phyloP scores from a whole-genome alignment of 768 basidiomycete genomes.

The Russula olivacea region DNA sequence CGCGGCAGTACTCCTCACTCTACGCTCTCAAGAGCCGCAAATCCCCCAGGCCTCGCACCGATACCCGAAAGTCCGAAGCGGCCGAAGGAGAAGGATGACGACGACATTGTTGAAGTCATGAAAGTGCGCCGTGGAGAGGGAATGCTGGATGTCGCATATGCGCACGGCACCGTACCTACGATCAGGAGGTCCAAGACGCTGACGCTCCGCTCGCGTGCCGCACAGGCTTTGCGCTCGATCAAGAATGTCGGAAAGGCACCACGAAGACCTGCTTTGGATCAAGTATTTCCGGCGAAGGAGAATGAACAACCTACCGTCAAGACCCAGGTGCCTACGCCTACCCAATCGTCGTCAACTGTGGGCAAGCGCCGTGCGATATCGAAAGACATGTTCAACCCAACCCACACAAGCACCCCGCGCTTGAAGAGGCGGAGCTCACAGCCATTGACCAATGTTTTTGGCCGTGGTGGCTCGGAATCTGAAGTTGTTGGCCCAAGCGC shows the following conservation, averaged over 20 bases:
- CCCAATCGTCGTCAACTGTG: neutral
- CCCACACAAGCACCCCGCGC: conserved; percentile 26
- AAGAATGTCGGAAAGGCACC: conserved; percentile 31
- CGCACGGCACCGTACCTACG: conserved; percentile 16
- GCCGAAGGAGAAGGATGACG: conserved; percentile 26
- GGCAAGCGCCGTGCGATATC: conserved; percentile 16
- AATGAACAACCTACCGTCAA: neutral
- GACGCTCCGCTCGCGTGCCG: conserved; percentile 33
- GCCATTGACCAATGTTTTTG: conserved; percentile 31
- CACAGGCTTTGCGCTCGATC: conserved; percentile 34
- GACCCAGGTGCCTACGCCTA: neutral
- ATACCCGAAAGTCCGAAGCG: conserved; percentile 20
- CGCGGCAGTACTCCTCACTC: conserved; percentile 24
- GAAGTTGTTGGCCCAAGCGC: neutral
- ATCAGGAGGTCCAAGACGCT: conserved; percentile 33
- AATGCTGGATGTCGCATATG: conserved; percentile 27
- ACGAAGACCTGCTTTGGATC: conserved; percentile 19
- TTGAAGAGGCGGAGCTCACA: conserved; percentile 28
- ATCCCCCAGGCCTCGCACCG: conserved; percentile 7
- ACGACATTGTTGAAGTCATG: conserved; percentile 35
- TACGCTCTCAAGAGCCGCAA: neutral
- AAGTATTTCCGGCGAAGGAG: conserved; percentile 14
- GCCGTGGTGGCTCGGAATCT: conserved; percentile 20
- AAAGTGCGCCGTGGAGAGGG: conserved; percentile 33
- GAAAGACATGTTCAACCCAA: conserved; percentile 3